phyloP scores from a whole-genome alignment of 345 rosid species.

The Eucalyptus sp. region DNA sequence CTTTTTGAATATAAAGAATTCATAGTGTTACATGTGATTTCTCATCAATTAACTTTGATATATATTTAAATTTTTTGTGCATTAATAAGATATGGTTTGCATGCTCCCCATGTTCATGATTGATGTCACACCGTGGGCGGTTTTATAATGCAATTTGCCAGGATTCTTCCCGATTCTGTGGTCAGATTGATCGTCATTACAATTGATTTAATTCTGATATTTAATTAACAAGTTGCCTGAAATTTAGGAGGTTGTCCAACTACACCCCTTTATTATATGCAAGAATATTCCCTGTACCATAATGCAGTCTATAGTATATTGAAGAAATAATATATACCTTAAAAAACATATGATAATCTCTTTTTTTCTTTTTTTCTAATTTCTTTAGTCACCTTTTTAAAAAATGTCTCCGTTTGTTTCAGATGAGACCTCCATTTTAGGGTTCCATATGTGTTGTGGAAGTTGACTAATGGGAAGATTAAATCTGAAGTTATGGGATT shows the following conservation, averaged over 20 bases:
- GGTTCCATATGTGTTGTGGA: not conserved
- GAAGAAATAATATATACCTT: not conserved
- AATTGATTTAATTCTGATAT: not conserved
- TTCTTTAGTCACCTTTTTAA: not conserved
- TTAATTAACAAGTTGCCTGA: not conserved
- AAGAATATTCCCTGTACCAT: not conserved
- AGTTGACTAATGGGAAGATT: not conserved
- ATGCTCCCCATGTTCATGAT: not conserved
- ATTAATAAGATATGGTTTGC: not conserved
- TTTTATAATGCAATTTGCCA: not conserved
- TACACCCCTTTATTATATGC: not conserved
- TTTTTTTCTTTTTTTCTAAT: not conserved
- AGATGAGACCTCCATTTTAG: not conserved
- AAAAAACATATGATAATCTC: not conserved
- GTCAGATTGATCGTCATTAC: not conserved
- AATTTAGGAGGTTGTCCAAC: not conserved
- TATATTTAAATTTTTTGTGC: not conserved
- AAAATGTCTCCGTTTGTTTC: not conserved
- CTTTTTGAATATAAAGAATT: not conserved
- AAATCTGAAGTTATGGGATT: not conserved
- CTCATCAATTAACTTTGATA: not conserved
- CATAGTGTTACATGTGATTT: not conserved
- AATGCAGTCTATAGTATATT: not conserved
- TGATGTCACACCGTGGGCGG: not conserved
- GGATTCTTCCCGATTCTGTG: not conserved